Evolutionary conservation across 169 alveolate species (phyloP).

Genomic region (Plasmodium billcollinsi): DNA sequence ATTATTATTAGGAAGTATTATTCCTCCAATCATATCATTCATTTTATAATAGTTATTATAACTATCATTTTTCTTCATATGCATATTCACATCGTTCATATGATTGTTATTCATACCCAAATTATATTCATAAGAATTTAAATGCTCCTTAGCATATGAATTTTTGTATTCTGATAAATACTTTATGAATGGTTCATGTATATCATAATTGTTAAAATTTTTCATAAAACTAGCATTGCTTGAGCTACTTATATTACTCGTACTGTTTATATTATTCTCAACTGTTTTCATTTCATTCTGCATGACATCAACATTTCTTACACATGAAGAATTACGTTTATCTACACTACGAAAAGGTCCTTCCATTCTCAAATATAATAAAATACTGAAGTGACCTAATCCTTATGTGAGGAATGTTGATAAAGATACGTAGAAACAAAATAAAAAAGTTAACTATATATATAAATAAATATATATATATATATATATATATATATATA

Average conservation of each 20-base stretch:
- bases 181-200: slow-evolving; percentile 2
- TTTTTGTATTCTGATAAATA: slow-evolving; percentile 16
- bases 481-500: slow-evolving; percentile 6
- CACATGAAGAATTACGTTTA: slow-evolving; percentile 2
- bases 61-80: not conserved
- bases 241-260: not conserved
- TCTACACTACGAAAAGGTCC: slow-evolving; percentile 10
- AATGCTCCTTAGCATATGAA: slow-evolving; percentile 3
- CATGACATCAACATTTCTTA: slow-evolving; percentile 18
- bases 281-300: slow-evolving; percentile 22
- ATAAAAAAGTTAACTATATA: not conserved
- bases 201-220: slow-evolving; percentile 13
- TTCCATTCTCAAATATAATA: slow-evolving; percentile 32
- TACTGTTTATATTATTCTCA: slow-evolving; percentile 18
- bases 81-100: not conserved
- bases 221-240: slow-evolving; percentile 1
- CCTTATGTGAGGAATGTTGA: not conserved
- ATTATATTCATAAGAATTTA: slow-evolving; percentile 31
- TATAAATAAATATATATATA: not conserved
- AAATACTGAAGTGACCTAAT: not conserved
- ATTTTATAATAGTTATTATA: not conserved
- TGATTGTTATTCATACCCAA: slow-evolving; percentile 6
- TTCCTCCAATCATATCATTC: not conserved
- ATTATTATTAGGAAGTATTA: not conserved
- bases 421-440: not conserved